Conservation (phyloP, 345 rosid genomes). For the Kandelia obovata region DNA sequence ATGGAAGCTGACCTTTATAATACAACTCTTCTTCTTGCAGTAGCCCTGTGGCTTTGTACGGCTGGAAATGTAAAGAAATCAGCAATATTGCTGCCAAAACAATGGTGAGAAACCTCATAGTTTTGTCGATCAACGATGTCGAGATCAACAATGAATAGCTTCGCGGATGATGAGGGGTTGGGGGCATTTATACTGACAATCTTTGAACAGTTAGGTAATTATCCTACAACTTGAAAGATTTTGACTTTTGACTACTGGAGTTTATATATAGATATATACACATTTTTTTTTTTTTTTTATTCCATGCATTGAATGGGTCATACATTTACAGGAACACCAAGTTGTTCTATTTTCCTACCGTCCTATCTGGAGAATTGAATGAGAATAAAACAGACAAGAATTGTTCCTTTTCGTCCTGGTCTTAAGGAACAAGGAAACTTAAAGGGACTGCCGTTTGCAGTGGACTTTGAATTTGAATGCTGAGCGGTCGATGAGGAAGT, state of each 20-base stretch:
- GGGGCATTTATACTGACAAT: conserved; percentile 9
- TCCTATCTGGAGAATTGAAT: neutral
- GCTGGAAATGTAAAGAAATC: conserved; percentile 21
- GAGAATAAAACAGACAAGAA: neutral
- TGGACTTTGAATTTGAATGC: neutral
- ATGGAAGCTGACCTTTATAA: neutral
- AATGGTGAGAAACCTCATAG: conserved; percentile 26
- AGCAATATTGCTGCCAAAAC: conserved; percentile 21
- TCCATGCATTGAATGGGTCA: conserved; percentile 25
- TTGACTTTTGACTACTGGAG: conserved; percentile 36
- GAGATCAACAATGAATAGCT: neutral
- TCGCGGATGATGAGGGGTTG: neutral
- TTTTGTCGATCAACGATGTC: neutral
- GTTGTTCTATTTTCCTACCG: neutral
- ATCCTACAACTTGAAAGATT: conserved; percentile 14
- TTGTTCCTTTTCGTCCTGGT: neutral
- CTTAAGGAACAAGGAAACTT: conserved; percentile 9
- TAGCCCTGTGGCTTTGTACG: neutral
- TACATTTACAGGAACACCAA: conserved; percentile 8
- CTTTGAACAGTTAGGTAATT: neutral
- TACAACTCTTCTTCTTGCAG: neutral
- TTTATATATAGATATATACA: no score
- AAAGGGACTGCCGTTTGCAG: neutral
- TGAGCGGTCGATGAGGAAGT: neutral
- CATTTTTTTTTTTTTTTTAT: neutral